Evolutionary conservation across 2,329 filamentous ascomycete species (phyloP).

Genomic region (Cercospora beticola): DNA sequence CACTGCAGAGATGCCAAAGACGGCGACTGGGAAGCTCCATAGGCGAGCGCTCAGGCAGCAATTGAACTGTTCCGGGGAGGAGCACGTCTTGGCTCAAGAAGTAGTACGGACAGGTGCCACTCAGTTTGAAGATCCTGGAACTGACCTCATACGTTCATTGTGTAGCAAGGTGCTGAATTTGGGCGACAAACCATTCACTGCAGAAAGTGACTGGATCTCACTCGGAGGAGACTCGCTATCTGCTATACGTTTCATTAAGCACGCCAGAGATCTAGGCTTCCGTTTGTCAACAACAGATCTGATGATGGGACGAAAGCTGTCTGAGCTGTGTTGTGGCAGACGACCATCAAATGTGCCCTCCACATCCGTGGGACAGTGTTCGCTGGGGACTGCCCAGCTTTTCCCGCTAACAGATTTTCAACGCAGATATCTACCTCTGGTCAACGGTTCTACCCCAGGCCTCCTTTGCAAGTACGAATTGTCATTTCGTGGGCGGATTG

Average conservation of each 20-base stretch:
- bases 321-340: background rate
- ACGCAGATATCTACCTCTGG: background rate
- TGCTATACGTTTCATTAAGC: background rate
- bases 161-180: background rate
- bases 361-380: background rate
- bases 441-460: background rate
- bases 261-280: background rate
- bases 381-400: too few species aligned
- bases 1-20: background rate
- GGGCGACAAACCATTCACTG: background rate
- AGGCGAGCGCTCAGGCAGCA: background rate
- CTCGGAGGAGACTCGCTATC: background rate
- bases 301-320: background rate
- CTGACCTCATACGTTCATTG: background rate
- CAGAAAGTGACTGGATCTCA: background rate
- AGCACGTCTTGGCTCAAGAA: rapidly evolving
- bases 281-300: background rate
- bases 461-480: background rate
- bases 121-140: background rate
- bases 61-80: background rate
- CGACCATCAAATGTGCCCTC: background rate
- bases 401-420: background rate
- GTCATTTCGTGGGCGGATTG: background rate
- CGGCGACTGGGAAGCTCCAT: background rate
- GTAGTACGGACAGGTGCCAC: rapidly evolving